Conservation (phyloP, 306 rosid genomes). For the Neltuma alba region DNA sequence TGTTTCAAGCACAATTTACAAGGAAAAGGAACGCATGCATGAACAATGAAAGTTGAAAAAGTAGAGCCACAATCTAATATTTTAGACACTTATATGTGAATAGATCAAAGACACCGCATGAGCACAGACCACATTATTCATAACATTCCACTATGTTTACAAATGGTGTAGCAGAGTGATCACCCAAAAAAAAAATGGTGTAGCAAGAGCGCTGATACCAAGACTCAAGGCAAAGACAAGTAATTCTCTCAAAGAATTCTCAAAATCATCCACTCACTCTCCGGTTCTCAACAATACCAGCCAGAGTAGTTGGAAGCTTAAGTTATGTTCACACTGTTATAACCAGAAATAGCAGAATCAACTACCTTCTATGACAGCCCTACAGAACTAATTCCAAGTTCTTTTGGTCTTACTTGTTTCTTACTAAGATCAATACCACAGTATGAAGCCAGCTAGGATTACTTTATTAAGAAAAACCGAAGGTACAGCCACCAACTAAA, state of each 20-base stretch:
- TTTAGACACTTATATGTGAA: constrained; percentile 24
- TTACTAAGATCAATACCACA: constrained; percentile 9
- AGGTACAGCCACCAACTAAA: constrained; percentile 4
- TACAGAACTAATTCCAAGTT: background rate
- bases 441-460: constrained; percentile 16
- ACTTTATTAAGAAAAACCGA: background rate
- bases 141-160: constrained; percentile 21
- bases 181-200: too few species aligned
- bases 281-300: background rate
- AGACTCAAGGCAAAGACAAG: background rate
- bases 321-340: background rate
- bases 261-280: background rate
- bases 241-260: background rate
- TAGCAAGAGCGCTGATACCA: constrained; percentile 27
- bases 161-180: constrained; percentile 16
- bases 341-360: background rate
- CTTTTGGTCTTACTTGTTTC: background rate
- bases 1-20: background rate
- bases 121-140: constrained; percentile 5
- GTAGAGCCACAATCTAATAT: constrained; percentile 25
- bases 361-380: background rate
- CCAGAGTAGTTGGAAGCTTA: background rate
- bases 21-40: constrained; percentile 14
- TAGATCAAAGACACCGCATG: constrained; percentile 21
- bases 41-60: constrained; percentile 24